phyloP scores from a whole-genome alignment of 2,329 filamentous ascomycete genomes.

The Chalaropsis ovoidea region DNA sequence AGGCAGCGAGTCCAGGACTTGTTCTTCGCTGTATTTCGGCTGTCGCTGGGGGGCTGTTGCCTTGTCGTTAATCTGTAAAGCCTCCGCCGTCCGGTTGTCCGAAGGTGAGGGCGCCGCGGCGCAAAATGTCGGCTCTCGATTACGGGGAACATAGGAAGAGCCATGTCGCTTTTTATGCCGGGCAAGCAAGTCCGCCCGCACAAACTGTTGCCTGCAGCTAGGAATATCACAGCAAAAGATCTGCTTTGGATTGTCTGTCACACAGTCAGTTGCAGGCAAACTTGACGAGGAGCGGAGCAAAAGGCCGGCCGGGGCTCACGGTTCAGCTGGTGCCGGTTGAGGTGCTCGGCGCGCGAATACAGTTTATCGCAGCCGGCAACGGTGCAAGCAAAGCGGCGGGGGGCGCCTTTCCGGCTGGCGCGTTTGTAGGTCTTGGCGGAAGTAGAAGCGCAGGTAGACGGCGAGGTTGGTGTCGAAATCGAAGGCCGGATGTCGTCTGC shows the following conservation, averaged over 20 bases:
- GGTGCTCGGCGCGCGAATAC: conserved; percentile 70
- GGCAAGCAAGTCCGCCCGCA: conserved; percentile 65
- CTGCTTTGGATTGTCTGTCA: conserved; percentile 59
- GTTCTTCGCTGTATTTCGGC: neutral
- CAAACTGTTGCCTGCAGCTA: conserved; percentile 65
- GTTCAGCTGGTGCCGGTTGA: conserved; percentile 73
- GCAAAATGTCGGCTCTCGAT: conserved; percentile 35
- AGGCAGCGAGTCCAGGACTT: too few relatives aligned
- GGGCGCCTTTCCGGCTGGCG: conserved; percentile 43
- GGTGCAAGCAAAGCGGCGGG: conserved; percentile 50
- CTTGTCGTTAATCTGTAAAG: neutral
- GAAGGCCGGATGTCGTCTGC: neutral
- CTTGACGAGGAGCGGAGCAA: conserved; percentile 8
- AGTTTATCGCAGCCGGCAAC: conserved; percentile 65
- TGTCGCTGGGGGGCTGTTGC: neutral
- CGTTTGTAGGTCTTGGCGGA: conserved; percentile 37
- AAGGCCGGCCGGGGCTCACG: conserved; percentile 40
- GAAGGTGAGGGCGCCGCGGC: neutral
- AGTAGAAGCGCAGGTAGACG: neutral
- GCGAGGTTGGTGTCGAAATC: neutral
- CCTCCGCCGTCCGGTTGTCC: too few relatives aligned
- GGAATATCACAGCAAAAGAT: conserved; percentile 68
- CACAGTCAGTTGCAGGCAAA: conserved; percentile 24
- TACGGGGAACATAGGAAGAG: conserved; percentile 42
- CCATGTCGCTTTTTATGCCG: conserved; percentile 58